Base-by-base conservation (phyloP, 108 stramenopile species). In the Chaetoceros tenuissimus region DNA sequence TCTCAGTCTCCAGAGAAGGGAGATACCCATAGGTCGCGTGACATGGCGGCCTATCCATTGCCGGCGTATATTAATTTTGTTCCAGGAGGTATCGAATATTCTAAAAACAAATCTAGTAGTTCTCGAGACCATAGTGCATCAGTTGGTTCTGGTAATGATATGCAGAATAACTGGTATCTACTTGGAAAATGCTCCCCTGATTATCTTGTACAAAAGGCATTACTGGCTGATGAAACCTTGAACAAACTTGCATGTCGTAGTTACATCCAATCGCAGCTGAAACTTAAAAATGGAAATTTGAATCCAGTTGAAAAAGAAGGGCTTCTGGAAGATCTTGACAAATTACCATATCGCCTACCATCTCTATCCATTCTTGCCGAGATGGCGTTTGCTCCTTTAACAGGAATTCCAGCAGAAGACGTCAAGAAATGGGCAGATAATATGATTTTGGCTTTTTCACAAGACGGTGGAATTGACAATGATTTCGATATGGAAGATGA, bases 361-460 rank as follows among this genome's bases (percentile, higher is more conserved):
- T 87, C 85, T 46, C 67, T 92, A 19, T 73, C 81, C 10, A 57
- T 75, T 31, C 60, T 92, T 51, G 80, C 83, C 22, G 67, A 82
- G 46, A 62, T 79, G 7, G 81, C 74, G 16, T 77, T 92, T 53
- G 86, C 80, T 24, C 63, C 80, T 45, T 57, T 92, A 19, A 85
- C 91, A 16, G 83, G 83, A 30, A 80, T 85, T 31, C 80, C 81
- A 1, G 63, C 81, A 3, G 44, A 51, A 0, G 18, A 51, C 3
- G 85, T 71, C 20, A 74, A 66, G 25, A 27, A 62, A 16, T 92
- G 90, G 90, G 87, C 85, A 0, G 87, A 89, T 67, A 63, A 71
- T 30, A 85, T 92, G 83, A 70, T 89, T 31, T 53, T 87, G 60
- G 72, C 74, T 26, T 83, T 82, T 53, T n/a, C n/a, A n/a, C n/a